Evolutionary conservation across 352 stramenopile species (phyloP).

Genomic region (Globisporangium cederbergense): DNA sequence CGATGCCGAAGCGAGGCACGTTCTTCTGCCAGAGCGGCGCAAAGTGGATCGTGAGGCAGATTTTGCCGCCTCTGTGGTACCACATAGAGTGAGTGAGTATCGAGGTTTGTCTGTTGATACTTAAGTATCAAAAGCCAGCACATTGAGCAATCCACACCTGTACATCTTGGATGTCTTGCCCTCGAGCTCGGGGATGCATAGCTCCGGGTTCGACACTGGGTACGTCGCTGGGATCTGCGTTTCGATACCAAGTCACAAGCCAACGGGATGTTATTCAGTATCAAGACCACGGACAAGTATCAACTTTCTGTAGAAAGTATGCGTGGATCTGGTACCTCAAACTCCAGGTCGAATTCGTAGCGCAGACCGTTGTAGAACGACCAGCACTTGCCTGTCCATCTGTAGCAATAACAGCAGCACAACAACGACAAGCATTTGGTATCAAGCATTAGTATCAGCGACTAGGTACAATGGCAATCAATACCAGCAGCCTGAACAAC

Average conservation of each 20-base stretch:
- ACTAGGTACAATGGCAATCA: conserved; percentile 2
- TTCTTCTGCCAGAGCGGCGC: conserved; percentile 89
- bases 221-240: conserved; percentile 73
- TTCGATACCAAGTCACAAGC: not conserved
- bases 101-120: not conserved
- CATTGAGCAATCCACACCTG: conserved; percentile 25
- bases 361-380: conserved; percentile 82
- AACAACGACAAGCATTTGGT: not conserved
- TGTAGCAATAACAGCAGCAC: not conserved
- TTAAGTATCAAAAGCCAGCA: not conserved
- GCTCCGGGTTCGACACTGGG: conserved; percentile 75
- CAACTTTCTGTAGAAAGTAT: not conserved
- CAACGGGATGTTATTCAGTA: not conserved
- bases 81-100: not conserved
- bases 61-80: conserved; percentile 63
- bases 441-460: not conserved
- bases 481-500: no score
- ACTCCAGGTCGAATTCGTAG: conserved; percentile 86
- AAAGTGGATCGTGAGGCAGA: conserved; percentile 88
- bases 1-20: conserved; percentile 82
- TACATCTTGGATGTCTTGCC: conserved; percentile 92
- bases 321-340: conserved; percentile 40
- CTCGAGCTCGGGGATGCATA: conserved; percentile 85
- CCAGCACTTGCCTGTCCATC: conserved; percentile 88
- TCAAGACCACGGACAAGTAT: not conserved